Percentiles rank a stretch among this genome's conserved stretches.
Evolutionary conservation across 1,139 yeast genomes (phyloP).

Genomic region (Scheffersomyces segobiensis): DNA sequence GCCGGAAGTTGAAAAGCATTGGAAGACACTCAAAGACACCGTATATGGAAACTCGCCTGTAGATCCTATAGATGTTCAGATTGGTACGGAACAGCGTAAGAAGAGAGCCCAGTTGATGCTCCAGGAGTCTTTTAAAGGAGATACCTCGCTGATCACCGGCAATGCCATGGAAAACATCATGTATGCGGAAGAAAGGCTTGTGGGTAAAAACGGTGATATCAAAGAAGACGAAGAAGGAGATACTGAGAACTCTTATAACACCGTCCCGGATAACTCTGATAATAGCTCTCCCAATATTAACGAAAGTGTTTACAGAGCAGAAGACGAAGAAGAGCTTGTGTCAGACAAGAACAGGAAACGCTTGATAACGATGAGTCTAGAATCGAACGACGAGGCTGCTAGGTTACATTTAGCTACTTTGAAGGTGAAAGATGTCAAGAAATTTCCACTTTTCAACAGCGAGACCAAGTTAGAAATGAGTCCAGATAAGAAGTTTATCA

Average conservation of each 20-base stretch:
- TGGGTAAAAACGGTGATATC: slow-evolving; percentile 7
- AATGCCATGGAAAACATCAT: slow-evolving; percentile 40
- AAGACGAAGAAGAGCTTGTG: slow-evolving; percentile 11
- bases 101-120: slow-evolving; percentile 26
- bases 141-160: slow-evolving; percentile 41
- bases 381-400: slow-evolving; percentile 28
- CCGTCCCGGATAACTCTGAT: neutral
- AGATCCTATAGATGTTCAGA: slow-evolving; percentile 33
- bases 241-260: neutral
- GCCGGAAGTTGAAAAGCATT: slow-evolving; percentile 30
- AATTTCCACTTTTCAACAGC: slow-evolving; percentile 31
- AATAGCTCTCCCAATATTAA: neutral
- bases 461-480: slow-evolving; percentile 40
- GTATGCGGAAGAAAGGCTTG: slow-evolving; percentile 37
- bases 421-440: slow-evolving; percentile 16
- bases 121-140: slow-evolving; percentile 45
- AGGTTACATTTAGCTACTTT: slow-evolving; percentile 17
- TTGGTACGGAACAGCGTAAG: slow-evolving; percentile 32
- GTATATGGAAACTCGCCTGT: slow-evolving; percentile 36
- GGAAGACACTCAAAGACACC: slow-evolving; percentile 34
- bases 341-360: slow-evolving; percentile 6
- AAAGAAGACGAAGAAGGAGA: slow-evolving; percentile 8
- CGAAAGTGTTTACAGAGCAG: slow-evolving; percentile 15
- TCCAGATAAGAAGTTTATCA: slow-evolving; percentile 40
- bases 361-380: slow-evolving; percentile 21